Base-by-base conservation (phyloP, 768 basidiomycete species). In the Russula virescens region DNA sequence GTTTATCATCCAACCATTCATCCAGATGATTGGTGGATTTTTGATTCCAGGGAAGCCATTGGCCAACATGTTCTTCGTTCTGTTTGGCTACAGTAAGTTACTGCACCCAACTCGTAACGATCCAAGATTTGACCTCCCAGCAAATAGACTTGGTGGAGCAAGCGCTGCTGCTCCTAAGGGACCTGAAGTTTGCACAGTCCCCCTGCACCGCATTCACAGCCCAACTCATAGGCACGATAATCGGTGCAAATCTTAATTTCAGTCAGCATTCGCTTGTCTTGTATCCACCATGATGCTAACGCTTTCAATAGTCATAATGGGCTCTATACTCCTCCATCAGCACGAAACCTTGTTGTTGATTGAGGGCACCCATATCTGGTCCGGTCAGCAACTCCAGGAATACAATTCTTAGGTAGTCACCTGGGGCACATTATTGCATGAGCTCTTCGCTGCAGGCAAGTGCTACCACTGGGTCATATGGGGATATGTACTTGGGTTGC, bases 361-460 rank as follows among this genome's bases (percentile, higher is more conserved):
- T 0, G 74, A 86, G 66, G 83, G 83, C 35, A 83, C 84, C 1
- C 80, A 81, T 66, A 76, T 82, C 53, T 82, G 76, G 74, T 75
- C 72, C 19, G 80, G 80, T 7, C 78, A 78, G 67, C 78, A 81
- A 55, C 74, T 76, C 6, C 80, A 80, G 68, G 76, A 77, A 67
- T 81, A 78, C 68, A 82, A 82, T 64, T 79, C 77, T 13, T 79
- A 81, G 68, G 80, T 81, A 4, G 71, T 82, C 56, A 77, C 80
- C 6, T 83, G 80, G 79, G 81, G 82, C 45, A 81, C 78, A 3
- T 60, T 67, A 13, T 28, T 38, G 23, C 62, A 58, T 46, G 66
- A 67, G 47, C 63, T 67, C 40, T 67, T 67, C 57, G 53, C 60
- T 19, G 5, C n/a, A 13, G 66, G 63, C 8, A 65, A 65, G 48